Evolutionary conservation across 306 rosid species (phyloP).

Genomic region (Ceratonia siliqua): DNA sequence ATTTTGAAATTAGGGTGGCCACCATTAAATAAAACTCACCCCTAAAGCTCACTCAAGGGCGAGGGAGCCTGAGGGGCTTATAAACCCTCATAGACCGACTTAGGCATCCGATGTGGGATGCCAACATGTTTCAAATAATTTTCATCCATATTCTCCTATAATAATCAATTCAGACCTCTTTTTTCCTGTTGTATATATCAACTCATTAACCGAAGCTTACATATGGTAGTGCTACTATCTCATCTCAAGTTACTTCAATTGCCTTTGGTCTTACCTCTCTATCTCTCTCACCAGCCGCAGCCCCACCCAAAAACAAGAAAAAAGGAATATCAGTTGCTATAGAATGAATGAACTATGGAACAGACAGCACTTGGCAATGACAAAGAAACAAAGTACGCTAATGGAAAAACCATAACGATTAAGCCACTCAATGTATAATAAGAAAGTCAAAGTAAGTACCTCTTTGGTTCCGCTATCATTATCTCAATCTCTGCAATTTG

Average conservation of each 20-base stretch:
- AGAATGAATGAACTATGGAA: constrained; percentile 1
- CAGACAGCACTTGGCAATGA: background rate
- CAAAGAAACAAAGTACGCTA: background rate
- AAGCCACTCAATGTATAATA: constrained; percentile 23
- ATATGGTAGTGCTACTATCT: background rate
- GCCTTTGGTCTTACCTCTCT: background rate
- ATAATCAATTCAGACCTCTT: background rate
- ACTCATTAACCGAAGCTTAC: constrained; percentile 6
- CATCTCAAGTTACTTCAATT: constrained; percentile 2
- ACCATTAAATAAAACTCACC: no score
- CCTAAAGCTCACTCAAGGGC: no score
- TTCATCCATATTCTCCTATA: background rate
- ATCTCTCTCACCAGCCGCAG: background rate
- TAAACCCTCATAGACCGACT: no score
- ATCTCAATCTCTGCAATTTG: constrained; percentile 85
- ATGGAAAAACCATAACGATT: background rate
- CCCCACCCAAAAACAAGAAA: background rate
- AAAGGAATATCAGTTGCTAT: background rate
- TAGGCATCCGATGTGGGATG: no score
- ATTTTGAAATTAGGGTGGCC: no score
- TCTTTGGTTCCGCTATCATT: constrained; percentile 85
- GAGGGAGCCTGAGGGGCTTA: no score
- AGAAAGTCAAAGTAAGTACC: constrained; percentile 51
- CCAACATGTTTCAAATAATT: background rate
- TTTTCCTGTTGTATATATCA: background rate